Evolutionary conservation across 305 asterid species (phyloP), one percentile per base, ranked within the genome.

Genomic region (Fraxinus albicans): DNA sequence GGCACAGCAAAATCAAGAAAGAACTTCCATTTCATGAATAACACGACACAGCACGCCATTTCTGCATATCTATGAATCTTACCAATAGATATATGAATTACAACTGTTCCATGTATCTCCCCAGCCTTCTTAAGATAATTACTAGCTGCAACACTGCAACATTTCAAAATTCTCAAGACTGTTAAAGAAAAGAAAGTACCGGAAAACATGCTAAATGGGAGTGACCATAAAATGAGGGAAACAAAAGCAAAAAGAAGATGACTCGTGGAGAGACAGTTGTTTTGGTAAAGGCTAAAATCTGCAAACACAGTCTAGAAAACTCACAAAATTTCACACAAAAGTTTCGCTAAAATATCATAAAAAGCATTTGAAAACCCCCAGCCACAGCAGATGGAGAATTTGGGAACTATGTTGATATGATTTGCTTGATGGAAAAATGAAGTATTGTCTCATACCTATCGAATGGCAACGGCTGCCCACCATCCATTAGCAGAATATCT

Each of bases 391-490:
- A 44, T 10, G 53, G 17, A 44, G 53, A 60, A 8, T 21, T 21
- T 60, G 70, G 70, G 31, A 21, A 60, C 70, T 21, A 60, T 21
- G 31, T 60, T 19, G 70, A 60, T 8, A 60, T 60, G 70, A 60
- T 60, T 60, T 60, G 29, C 8, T 60, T 60, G 70, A 21, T 60
- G 70, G 31, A 60, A 21, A 21, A 60, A 60, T 23, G 15, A 38
- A 50, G 80, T 47, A 78, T 27, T 77, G 34, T 35, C 47, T 33
- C 3, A 12, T 91, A 94, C 98, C 98, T 89, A 81, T 96, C 97
- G 78, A 96, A 96, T 19, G 92, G 90, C 81, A 91, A 92, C 38
- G 99, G 99, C 88, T 96, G 98, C 82, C 98, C 99, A 34, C 91
- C 89, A 44, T 92, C 93, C 99, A 96, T 96, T 83, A 96, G 91